A percentile compares a stretch with the other conserved stretches of the same genome.
These are phyloP conservation scores for Xerocomus nothofagi DNA, from an alignment of 1,284 basidiomycete genomes.

Conservation along the genomic window DNA sequence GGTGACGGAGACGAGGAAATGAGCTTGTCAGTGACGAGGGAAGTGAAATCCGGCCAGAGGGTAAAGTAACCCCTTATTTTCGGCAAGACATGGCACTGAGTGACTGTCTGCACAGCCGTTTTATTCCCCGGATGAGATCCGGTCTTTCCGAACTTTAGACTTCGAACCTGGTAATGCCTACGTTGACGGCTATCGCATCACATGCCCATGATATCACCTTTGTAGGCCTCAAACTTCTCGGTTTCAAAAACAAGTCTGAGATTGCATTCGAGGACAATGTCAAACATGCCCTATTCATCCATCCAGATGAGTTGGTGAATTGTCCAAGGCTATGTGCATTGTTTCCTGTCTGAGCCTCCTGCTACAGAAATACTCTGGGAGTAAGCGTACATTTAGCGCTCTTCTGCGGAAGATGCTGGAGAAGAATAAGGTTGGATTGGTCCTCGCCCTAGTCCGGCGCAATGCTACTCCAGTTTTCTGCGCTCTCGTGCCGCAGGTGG, in stretches of 20 bases:
- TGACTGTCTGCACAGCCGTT: constrained; percentile 56
- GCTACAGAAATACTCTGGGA: constrained; percentile 77
- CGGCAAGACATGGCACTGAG: background rate
- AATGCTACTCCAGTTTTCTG: constrained; percentile 82
- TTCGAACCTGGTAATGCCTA: constrained; percentile 64
- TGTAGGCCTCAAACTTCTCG: constrained; percentile 82
- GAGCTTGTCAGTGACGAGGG: constrained; percentile 35
- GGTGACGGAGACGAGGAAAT: constrained; percentile 43
- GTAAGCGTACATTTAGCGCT: constrained; percentile 88
- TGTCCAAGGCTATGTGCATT: background rate
- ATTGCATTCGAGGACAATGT: constrained; percentile 86
- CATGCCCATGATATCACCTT: background rate
- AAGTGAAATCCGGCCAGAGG: constrained; percentile 50
- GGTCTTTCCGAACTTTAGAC: constrained; percentile 76
- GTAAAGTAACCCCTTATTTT: constrained; percentile 34
- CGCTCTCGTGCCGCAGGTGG: constrained; percentile 84
- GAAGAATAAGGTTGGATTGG: constrained; percentile 83
- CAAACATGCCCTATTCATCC: constrained; percentile 90
- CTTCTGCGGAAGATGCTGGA: constrained; percentile 82
- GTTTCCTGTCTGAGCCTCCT: background rate
- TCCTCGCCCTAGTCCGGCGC: constrained; percentile 67
- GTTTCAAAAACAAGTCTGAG: constrained; percentile 80
- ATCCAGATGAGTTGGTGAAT: constrained; percentile 85
- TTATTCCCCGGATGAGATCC: constrained; percentile 84
- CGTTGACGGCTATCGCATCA: background rate